Percentiles rank a stretch among this genome's conserved stretches.
These are phyloP conservation scores for Mucor indicus DNA, from an alignment of 371 early-diverging fungal genomes.

Conservation along the genomic window DNA sequence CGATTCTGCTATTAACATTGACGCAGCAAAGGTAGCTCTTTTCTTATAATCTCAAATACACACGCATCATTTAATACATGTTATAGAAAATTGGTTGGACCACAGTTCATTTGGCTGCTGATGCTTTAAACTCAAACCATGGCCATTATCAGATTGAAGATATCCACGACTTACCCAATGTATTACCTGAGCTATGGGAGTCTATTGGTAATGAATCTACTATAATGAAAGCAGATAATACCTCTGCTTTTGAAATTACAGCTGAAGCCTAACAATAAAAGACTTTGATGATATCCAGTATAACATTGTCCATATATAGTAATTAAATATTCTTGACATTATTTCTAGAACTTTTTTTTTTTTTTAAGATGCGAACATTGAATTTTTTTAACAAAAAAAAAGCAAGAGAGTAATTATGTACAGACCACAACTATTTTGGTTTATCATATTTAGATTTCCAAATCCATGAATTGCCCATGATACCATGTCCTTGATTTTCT, in stretches of 20 bases:
- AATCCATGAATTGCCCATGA: slow-evolving; percentile 87
- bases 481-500: slow-evolving; percentile 73
- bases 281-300: too few species aligned
- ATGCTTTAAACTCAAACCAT: slow-evolving; percentile 39
- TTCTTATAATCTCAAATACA: too few species aligned
- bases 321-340: too few species aligned
- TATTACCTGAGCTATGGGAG: slow-evolving; percentile 60
- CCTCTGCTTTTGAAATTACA: slow-evolving; percentile 8
- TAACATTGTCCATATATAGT: too few species aligned
- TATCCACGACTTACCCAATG: slow-evolving; percentile 61
- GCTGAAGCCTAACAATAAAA: too few species aligned
- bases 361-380: too few species aligned
- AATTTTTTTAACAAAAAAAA: too few species aligned
- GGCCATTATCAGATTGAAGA: slow-evolving; percentile 58
- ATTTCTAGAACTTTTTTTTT: too few species aligned
- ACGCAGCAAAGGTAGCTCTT: slow-evolving; percentile 50
- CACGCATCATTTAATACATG: too few species aligned
- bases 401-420: too few species aligned
- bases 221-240: slow-evolving; percentile 7
- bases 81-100: slow-evolving; percentile 72
- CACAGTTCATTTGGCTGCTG: slow-evolving; percentile 60
- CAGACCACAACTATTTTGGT: too few species aligned
- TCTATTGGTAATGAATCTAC: neutral
- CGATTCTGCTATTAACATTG: slow-evolving; percentile 70
- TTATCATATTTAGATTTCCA: slow-evolving; percentile 48